phyloP scores from a whole-genome alignment of 2,329 filamentous ascomycete genomes.

The Didymellaceae sp. region DNA sequence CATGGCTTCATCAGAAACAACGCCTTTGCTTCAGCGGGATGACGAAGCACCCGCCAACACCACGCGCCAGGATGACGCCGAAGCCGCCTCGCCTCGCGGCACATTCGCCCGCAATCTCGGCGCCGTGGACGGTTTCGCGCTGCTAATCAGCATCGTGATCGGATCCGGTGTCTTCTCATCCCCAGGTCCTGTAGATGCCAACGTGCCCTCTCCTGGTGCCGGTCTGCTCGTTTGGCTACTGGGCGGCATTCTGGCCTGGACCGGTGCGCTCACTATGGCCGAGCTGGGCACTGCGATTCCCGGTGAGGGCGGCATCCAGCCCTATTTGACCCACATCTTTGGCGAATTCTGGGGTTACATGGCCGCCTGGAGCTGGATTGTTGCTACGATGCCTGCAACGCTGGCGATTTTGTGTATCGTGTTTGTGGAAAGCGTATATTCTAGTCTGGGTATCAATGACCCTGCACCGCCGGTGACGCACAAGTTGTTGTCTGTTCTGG shows the following conservation, averaged over 20 bases:
- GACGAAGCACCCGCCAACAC: slow-evolving; percentile 10
- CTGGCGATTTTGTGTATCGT: slow-evolving; percentile 69
- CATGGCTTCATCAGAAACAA: slow-evolving; percentile 34
- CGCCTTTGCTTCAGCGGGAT: slow-evolving; percentile 29
- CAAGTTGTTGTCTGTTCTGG: slow-evolving; percentile 50
- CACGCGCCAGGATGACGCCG: slow-evolving; percentile 22
- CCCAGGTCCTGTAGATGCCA: slow-evolving; percentile 67
- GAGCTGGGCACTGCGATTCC: slow-evolving; percentile 70
- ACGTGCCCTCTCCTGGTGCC: slow-evolving; percentile 67
- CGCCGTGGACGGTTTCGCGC: slow-evolving; percentile 57
- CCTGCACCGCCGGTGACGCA: slow-evolving; percentile 54
- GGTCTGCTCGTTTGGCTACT: slow-evolving; percentile 67
- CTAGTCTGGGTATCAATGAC: slow-evolving; percentile 64
- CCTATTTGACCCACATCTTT: slow-evolving; percentile 67
- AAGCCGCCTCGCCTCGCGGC: slow-evolving; percentile 22
- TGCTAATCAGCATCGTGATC: slow-evolving; percentile 69
- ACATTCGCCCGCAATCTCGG: slow-evolving; percentile 44
- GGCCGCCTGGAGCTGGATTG: slow-evolving; percentile 70
- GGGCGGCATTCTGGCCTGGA: slow-evolving; percentile 68
- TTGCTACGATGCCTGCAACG: slow-evolving; percentile 70
- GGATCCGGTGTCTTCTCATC: slow-evolving; percentile 71
- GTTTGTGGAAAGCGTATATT: slow-evolving; percentile 57
- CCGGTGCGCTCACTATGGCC: slow-evolving; percentile 66
- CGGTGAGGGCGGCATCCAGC: slow-evolving; percentile 69
- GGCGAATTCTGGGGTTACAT: slow-evolving; percentile 67